Percentiles rank a stretch among this genome's conserved stretches.
Evolutionary conservation across 1,284 basidiomycete species (phyloP).

Genomic region (Ganoderma boninense): DNA sequence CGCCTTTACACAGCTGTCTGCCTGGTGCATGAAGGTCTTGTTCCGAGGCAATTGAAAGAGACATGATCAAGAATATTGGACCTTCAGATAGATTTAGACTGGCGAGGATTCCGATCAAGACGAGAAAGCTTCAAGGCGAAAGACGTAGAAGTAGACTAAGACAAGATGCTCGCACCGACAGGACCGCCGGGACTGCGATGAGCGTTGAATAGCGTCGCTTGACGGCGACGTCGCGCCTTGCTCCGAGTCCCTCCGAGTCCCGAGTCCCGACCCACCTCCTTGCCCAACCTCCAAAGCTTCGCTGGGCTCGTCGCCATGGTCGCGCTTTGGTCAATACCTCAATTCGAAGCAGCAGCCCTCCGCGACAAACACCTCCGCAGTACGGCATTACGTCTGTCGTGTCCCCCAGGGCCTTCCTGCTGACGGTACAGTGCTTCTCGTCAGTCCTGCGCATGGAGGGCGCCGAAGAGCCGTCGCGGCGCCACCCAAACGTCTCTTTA

Average conservation of each 20-base stretch:
- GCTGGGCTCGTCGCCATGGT: slow-evolving; percentile 31
- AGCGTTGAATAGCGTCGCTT: slow-evolving; percentile 1
- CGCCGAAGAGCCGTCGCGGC: slow-evolving; percentile 63
- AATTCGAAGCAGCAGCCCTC: slow-evolving; percentile 44
- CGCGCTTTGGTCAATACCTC: slow-evolving; percentile 47
- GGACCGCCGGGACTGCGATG: slow-evolving; percentile 9
- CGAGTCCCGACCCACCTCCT: too few species aligned
- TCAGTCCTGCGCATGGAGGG: slow-evolving; percentile 80
- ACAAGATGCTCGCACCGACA: background rate
- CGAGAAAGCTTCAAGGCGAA: background rate
- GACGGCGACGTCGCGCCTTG: background rate
- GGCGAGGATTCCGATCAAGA: background rate
- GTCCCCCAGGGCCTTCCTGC: background rate
- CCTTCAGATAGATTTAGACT: background rate
- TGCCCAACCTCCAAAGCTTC: background rate
- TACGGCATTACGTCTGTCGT: slow-evolving; percentile 32
- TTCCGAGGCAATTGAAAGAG: background rate
- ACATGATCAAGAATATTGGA: background rate
- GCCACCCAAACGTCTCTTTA: slow-evolving; percentile 68
- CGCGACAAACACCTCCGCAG: slow-evolving; percentile 44
- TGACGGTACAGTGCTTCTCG: slow-evolving; percentile 20
- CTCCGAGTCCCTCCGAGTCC: too few species aligned
- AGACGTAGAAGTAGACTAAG: too few species aligned
- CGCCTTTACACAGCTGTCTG: background rate
- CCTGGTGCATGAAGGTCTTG: background rate